phyloP scores from a whole-genome alignment of 1,284 basidiomycete genomes.

The Fomitopsis palustris region DNA sequence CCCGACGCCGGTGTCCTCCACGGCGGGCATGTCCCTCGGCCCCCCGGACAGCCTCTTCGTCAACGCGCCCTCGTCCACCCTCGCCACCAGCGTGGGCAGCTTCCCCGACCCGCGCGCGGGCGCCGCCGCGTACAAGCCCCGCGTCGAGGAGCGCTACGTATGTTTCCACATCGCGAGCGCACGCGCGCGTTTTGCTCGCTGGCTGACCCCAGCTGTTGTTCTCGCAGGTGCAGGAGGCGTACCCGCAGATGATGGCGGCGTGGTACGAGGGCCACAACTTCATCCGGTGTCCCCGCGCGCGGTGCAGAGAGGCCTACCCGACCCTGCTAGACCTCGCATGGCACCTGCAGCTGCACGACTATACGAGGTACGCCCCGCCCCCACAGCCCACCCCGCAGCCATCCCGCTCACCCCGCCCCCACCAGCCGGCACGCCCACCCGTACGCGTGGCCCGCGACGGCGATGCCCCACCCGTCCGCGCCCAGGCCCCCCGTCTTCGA shows the following conservation, averaged over 20 bases:
- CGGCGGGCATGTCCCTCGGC: neutral
- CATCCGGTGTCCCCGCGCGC: neutral
- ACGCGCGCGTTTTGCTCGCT: neutral
- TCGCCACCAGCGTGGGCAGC: neutral
- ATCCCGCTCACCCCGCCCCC: too few species aligned
- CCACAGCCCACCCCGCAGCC: too few species aligned
- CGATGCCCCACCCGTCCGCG: neutral
- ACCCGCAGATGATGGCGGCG: neutral
- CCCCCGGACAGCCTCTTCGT: neutral
- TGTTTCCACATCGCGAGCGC: neutral
- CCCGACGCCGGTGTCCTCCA: slow-evolving; percentile 1
- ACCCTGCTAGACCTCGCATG: neutral
- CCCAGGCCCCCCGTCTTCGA: neutral
- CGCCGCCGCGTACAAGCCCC: neutral
- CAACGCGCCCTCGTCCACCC: neutral
- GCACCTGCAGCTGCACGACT: neutral
- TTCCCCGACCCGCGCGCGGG: neutral
- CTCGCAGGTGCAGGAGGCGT: neutral
- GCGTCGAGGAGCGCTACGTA: slow-evolving; percentile 1
- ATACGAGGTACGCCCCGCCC: neutral
- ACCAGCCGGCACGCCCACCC: neutral
- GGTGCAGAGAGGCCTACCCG: neutral
- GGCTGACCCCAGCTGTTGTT: neutral
- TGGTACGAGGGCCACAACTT: neutral
- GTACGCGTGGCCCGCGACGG: neutral